Conservation (phyloP, 306 rosid genomes). For the Trifolium dubium region DNA sequence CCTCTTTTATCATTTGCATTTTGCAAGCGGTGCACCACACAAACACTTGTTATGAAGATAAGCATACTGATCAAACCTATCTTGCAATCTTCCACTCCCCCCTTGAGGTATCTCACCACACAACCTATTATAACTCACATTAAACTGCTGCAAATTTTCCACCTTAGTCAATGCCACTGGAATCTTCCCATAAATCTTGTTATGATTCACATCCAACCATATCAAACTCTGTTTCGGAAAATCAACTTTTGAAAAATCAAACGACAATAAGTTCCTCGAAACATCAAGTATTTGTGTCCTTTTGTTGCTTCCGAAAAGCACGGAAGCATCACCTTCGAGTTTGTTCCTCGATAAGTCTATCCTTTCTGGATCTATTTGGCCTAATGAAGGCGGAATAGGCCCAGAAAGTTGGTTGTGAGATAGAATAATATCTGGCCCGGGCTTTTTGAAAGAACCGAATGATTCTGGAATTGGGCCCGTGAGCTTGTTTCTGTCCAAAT, state of each 20-base stretch:
- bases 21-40: constrained; percentile 65
- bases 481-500: constrained; percentile 51
- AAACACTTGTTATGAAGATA: constrained; percentile 68
- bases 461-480: constrained; percentile 64
- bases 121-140: constrained; percentile 73
- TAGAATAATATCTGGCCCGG: constrained; percentile 38
- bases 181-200: constrained; percentile 58
- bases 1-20: constrained; percentile 43
- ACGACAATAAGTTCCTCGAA: constrained; percentile 63
- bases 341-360: constrained; percentile 68
- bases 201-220: constrained; percentile 65
- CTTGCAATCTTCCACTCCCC: constrained; percentile 58
- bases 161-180: constrained; percentile 52
- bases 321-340: constrained; percentile 70
- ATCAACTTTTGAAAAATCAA: constrained; percentile 53
- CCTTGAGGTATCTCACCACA: constrained; percentile 73
- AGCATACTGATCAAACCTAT: constrained; percentile 48
- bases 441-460: constrained; percentile 51
- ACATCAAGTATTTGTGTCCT: constrained; percentile 50
- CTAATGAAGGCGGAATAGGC: constrained; percentile 59
- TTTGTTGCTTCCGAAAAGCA: constrained; percentile 61
- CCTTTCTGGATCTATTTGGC: constrained; percentile 46
- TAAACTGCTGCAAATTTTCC: constrained; percentile 48
- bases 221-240: constrained; percentile 51
- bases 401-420: constrained; percentile 78